phyloP scores from a whole-genome alignment of 2,329 filamentous ascomycete species.

The Cucurbitaria berberidis region DNA sequence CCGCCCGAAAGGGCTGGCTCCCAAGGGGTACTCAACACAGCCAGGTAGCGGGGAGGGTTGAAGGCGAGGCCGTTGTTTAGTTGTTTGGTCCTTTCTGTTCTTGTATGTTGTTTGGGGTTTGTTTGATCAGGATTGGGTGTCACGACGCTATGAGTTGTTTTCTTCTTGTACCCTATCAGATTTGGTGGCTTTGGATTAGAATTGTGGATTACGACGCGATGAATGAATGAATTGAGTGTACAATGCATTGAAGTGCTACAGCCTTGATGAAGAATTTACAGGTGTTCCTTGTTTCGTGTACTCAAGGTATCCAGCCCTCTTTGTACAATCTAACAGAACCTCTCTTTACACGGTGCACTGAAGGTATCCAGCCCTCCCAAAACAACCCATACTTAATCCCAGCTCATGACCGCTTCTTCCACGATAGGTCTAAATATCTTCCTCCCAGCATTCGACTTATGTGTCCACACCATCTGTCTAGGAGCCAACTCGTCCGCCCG shows the following conservation, averaged over 20 bases:
- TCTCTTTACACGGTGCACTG: not conserved
- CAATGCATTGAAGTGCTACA: not conserved
- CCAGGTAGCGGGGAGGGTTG: slow-evolving; percentile 13
- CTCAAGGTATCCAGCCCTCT: not conserved
- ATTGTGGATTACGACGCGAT: not conserved
- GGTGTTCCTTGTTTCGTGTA: not conserved
- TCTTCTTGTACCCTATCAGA: not conserved
- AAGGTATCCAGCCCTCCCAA: not conserved
- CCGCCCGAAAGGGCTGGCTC: slow-evolving; percentile 24
- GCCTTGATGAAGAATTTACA: not conserved
- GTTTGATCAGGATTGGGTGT: not conserved
- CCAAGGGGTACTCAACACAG: slow-evolving; percentile 15
- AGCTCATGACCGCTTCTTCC: slow-evolving; percentile 52
- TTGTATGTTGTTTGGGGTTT: not conserved
- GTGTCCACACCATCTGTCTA: slow-evolving; percentile 57
- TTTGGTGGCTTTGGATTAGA: not conserved
- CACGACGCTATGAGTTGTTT: not conserved
- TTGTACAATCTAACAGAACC: not conserved
- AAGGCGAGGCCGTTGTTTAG: not conserved
- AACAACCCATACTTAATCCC: slow-evolving; percentile 38
- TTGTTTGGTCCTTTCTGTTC: not conserved
- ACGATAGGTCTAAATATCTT: slow-evolving; percentile 56
- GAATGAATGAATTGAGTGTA: not conserved
- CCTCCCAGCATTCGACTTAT: slow-evolving; percentile 49
- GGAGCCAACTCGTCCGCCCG: slow-evolving; percentile 49